These are phyloP conservation scores for Cladosporium sp. DNA, from an alignment of 2,329 filamentous ascomycete genomes.

Conservation along the genomic window DNA sequence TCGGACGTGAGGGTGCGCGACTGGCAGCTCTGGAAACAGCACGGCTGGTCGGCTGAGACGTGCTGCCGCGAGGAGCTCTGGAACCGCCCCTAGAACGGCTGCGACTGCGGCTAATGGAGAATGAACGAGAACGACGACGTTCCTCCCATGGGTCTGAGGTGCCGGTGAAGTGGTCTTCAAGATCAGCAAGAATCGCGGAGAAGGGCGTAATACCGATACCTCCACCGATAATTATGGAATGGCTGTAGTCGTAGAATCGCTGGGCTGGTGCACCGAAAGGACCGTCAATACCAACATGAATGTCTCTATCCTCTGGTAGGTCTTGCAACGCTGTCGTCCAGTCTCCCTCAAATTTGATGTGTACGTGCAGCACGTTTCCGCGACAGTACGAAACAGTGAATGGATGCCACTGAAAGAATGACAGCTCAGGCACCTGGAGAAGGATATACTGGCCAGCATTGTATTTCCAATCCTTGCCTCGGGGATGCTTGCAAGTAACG, in stretches of 20 bases:
- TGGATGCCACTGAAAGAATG: slow-evolving; percentile 56
- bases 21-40: not conserved
- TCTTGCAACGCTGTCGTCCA: slow-evolving; percentile 49
- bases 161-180: slow-evolving; percentile 39
- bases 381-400: slow-evolving; percentile 56
- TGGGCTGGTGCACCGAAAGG: slow-evolving; percentile 57
- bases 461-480: slow-evolving; percentile 49
- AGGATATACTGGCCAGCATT: slow-evolving; percentile 57
- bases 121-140: slow-evolving; percentile 4
- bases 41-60: not conserved
- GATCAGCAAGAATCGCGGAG: slow-evolving; percentile 52
- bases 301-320: slow-evolving; percentile 34
- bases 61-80: not conserved
- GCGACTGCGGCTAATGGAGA: slow-evolving; percentile 4
- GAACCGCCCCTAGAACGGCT: slow-evolving; percentile 6
- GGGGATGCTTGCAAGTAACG: slow-evolving; percentile 47
- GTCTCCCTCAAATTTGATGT: slow-evolving; percentile 57
- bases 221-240: slow-evolving; percentile 53
- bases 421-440: slow-evolving; percentile 51
- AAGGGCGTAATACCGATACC: slow-evolving; percentile 58
- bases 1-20: not conserved
- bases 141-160: slow-evolving; percentile 21
- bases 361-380: slow-evolving; percentile 50
- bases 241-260: slow-evolving; percentile 55
- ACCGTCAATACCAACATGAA: slow-evolving; percentile 53